Evolutionary conservation across 495 filamentous ascomycete genomes (phyloP), one percentile per base, ranked within the genome.

Genomic region (Hypoxylon cercidicola): DNA sequence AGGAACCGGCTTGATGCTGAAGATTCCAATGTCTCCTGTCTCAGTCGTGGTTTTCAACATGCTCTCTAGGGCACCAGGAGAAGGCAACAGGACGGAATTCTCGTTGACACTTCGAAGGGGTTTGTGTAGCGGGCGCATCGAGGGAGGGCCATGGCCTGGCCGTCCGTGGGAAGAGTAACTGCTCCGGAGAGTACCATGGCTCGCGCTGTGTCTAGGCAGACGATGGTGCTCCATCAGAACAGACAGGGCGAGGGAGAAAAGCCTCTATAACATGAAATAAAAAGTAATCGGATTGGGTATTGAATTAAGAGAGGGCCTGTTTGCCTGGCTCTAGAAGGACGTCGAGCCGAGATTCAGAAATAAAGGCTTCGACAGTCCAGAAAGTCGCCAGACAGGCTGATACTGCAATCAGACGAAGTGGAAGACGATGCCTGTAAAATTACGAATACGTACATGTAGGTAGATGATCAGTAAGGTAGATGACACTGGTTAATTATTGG

Each of bases 41-140:
- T 91, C 89, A 0, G 88, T 91, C 0, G 82, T 87, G 8, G 84
- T 90, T 71, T 83, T 89, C 40, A 91, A 82, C 88, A 91, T 90
- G 70, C 85, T 84, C 61, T 83, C 78, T 19, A 82, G 55, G 6
- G 80, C 78, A 0, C 76, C 79, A n/a, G 77, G 81, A 0, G 79
- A 81, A 30, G 70, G 66, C 10, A 81, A 60, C 44, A 79, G 64
- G 16, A 74, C 72, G 0, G 65, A 50, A 39, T 76, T 76, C 46
- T 77, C 74, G 19, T 77, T 75, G 9, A 75, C 66, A 41, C 67
- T 75, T 35, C 75, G 72, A 11, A 79, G 74, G 3, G 77, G 75
- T 34, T 76, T 73, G 25, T 69, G 67, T 18, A 71, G 50, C 12
- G 73, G 69, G 13, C 64, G 64, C 63, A 71, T 47, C 18, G 70